phyloP scores from a whole-genome alignment of 2,329 filamentous ascomycete genomes.

The Ophiostoma piceae region DNA sequence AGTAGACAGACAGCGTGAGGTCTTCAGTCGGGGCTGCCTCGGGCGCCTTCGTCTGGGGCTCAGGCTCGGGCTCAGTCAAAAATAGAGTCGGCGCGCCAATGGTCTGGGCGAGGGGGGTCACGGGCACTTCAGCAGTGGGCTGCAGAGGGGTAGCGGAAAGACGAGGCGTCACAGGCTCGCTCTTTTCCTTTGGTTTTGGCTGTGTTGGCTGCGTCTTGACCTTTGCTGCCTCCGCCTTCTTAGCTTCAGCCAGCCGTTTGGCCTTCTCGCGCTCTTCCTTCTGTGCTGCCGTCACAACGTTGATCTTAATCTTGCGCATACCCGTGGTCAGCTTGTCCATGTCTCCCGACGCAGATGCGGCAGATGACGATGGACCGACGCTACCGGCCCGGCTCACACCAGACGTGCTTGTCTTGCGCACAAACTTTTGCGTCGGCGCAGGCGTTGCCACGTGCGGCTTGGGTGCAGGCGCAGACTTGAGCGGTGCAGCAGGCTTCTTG shows the following conservation, averaged over 20 bases:
- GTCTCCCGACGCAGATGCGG: conserved; percentile 37
- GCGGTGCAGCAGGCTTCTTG: conserved; percentile 20
- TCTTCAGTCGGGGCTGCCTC: not conserved
- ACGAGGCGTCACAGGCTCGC: too few relatives aligned
- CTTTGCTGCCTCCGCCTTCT: conserved; percentile 10
- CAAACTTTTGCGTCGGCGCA: conserved; percentile 15
- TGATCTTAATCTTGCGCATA: conserved; percentile 61
- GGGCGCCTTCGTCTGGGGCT: not conserved
- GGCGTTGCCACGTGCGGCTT: conserved; percentile 9
- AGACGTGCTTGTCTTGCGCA: conserved; percentile 9
- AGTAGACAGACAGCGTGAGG: not conserved
- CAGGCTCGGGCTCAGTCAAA: conserved; percentile 23
- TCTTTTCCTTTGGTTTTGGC: not conserved
- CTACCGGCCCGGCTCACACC: conserved; percentile 5
- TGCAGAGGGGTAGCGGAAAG: not conserved
- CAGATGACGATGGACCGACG: conserved; percentile 16
- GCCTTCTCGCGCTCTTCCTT: conserved; percentile 46
- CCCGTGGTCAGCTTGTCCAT: conserved; percentile 53
- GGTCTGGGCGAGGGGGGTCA: conserved; percentile 15
- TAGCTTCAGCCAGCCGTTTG: conserved; percentile 20
- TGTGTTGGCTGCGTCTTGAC: not conserved
- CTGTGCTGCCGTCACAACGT: conserved; percentile 54
- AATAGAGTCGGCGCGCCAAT: not conserved
- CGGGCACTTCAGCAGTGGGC: conserved; percentile 14
- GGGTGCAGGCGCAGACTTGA: not conserved